A percentile compares a stretch with the other conserved stretches of the same genome.
Conservation (phyloP, 257 asterid species). For the Henckelia pumila region DNA sequence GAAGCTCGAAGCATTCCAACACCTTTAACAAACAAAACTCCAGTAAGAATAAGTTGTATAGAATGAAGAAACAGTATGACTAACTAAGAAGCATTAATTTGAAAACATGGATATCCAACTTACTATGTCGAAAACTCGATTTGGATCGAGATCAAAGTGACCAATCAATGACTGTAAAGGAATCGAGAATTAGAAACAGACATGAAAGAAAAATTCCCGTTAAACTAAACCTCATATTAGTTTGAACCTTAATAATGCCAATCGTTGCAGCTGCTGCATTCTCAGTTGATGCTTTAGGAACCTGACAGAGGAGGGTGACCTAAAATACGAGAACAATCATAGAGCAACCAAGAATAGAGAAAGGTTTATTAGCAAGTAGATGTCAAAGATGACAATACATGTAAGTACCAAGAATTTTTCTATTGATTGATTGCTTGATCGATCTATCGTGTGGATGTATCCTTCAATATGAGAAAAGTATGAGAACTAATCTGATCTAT, state of each 20-base stretch:
- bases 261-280: constrained; percentile 76
- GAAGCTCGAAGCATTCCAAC: constrained; percentile 94
- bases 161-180: constrained; percentile 89
- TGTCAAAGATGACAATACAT: no score
- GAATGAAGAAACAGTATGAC: constrained; percentile 4
- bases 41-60: constrained; percentile 29
- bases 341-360: constrained; percentile 9
- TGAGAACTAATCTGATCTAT: background rate
- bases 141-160: constrained; percentile 98
- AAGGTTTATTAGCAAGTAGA: background rate
- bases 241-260: constrained; percentile 85
- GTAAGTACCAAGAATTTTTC: no score
- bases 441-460: no score
- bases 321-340: constrained; percentile 29
- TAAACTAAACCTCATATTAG: constrained; percentile 21
- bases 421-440: no score
- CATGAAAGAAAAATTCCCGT: constrained; percentile 19
- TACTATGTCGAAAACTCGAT: constrained; percentile 97
- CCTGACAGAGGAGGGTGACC: constrained; percentile 94
- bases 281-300: constrained; percentile 62
- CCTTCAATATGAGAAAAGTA: background rate
- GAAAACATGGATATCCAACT: constrained; percentile 35
- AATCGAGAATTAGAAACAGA: constrained; percentile 35
- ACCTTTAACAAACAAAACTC: constrained; percentile 44
- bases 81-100: constrained; percentile 1